Conservation (phyloP, 164 flowering plant species). For the Echeveria elegans region DNA sequence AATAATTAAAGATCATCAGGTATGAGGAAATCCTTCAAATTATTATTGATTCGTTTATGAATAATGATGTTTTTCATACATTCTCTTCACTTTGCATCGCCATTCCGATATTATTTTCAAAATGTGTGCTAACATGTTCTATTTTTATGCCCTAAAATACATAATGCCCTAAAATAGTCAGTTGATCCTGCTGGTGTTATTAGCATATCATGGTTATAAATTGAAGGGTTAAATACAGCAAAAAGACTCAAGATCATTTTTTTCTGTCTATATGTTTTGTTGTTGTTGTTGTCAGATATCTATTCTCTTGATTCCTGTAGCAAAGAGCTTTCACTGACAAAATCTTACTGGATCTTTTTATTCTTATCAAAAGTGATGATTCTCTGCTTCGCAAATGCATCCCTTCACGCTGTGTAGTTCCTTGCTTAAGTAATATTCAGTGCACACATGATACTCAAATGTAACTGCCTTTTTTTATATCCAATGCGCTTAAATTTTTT, state of each 20-base stretch:
- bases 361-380: neutral
- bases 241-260: neutral
- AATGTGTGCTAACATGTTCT: too few species aligned
- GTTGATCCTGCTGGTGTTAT: too few species aligned
- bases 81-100: neutral
- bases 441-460: too few species aligned
- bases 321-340: neutral
- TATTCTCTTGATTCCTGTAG: neutral
- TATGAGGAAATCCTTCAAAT: slow-evolving; percentile 8
- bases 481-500: too few species aligned
- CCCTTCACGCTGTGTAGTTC: too few species aligned
- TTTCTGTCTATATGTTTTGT: neutral
- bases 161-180: too few species aligned
- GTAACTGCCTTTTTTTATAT: too few species aligned
- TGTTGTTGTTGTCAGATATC: neutral
- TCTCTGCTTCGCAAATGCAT: neutral
- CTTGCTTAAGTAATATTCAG: too few species aligned
- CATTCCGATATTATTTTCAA: neutral
- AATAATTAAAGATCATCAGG: slow-evolving; percentile 42
- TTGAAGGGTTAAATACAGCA: neutral
- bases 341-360: neutral
- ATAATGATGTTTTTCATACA: neutral
- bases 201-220: too few species aligned
- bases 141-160: too few species aligned
- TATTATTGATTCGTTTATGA: neutral